These are phyloP conservation scores for Ogataea dorogensis DNA, from an alignment of 805 yeast genomes.

Conservation along the genomic window DNA sequence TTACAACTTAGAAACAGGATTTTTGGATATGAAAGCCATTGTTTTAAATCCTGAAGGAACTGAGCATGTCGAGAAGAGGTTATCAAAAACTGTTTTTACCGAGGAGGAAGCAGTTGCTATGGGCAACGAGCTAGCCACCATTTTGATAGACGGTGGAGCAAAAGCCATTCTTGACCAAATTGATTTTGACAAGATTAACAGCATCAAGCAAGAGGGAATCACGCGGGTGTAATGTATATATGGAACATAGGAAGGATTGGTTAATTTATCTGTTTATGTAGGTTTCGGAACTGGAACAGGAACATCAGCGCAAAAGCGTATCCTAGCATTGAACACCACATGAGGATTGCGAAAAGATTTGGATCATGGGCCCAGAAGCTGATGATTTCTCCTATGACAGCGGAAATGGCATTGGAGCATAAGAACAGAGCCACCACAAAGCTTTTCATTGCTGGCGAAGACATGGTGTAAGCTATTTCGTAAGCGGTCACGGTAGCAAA, in stretches of 20 bases:
- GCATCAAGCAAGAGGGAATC: slow-evolving; percentile 37
- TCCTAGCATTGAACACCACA: slow-evolving; percentile 36
- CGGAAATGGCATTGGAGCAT: slow-evolving; percentile 43
- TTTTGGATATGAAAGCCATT: slow-evolving; percentile 59
- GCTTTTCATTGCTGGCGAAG: slow-evolving; percentile 51
- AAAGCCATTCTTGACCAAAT: slow-evolving; percentile 77
- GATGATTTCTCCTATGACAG: slow-evolving; percentile 42
- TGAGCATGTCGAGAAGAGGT: slow-evolving; percentile 58
- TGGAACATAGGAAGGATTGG: slow-evolving; percentile 6
- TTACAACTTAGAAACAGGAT: slow-evolving; percentile 40
- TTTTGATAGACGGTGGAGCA: slow-evolving; percentile 74
- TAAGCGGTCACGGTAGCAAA: slow-evolving; percentile 51
- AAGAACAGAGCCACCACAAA: slow-evolving; percentile 44
- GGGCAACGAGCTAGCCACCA: slow-evolving; percentile 69
- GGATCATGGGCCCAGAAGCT: slow-evolving; percentile 42
- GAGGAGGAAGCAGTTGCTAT: slow-evolving; percentile 63
- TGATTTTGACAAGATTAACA: slow-evolving; percentile 62
- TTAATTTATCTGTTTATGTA: slow-evolving; percentile 10
- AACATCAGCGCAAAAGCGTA: slow-evolving; percentile 27
- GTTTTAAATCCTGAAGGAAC: slow-evolving; percentile 86
- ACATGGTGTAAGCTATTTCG: slow-evolving; percentile 52
- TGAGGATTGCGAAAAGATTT: slow-evolving; percentile 37
- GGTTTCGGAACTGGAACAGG: slow-evolving; percentile 17
- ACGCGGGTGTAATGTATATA: slow-evolving; percentile 16
- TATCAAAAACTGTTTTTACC: slow-evolving; percentile 36